Evolutionary conservation across 306 rosid genomes (phyloP), one percentile per base, ranked within the genome.

Genomic region (Lathyrus oleraceus): DNA sequence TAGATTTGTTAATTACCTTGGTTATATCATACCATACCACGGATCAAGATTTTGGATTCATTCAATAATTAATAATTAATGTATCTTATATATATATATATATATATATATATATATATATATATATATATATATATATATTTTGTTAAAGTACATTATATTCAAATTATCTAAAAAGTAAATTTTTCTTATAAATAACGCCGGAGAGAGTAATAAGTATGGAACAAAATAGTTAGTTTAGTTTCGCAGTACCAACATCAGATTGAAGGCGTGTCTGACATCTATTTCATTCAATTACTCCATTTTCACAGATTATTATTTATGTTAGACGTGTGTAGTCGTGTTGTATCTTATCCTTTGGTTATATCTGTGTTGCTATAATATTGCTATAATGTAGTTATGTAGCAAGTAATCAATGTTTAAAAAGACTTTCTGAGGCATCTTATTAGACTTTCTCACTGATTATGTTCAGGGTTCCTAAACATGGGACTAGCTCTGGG

Each of bases 401-500:
- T 0, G 7, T 62, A 20, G 19, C 21, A 20, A 6, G 11, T 38
- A 61, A 36, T 61, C 67, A 62, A 62, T 12, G 19, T 17, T 17
- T 62, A 2, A 39, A 63, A 63, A 8, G 4, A 42, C 19, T 40
- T 40, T 42, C 0, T 42, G 43, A 57, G 35, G 20, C 11, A 44
- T 17, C 47, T 11, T 61, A 20, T 52, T 65, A 12, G 9, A 27
- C 43, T 69, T 38, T 16, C 17, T 38, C 25, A 10, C 14, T 42
- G 2, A 21, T 63, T 7, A 30, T 54, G 61, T 61, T 51, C 49
- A 76, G 65, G 70, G 27, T 17, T 40, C 42, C 25, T 69, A 17
- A 65, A 65, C 58, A 82, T 81, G 84, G 84, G 84, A 17, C 58
- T 59, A 32, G 82, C 61, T 71, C 45, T 82, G 20, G 83, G 97